These are phyloP conservation scores for Xylaria curta DNA, from an alignment of 495 filamentous ascomycete genomes.

Conservation along the genomic window DNA sequence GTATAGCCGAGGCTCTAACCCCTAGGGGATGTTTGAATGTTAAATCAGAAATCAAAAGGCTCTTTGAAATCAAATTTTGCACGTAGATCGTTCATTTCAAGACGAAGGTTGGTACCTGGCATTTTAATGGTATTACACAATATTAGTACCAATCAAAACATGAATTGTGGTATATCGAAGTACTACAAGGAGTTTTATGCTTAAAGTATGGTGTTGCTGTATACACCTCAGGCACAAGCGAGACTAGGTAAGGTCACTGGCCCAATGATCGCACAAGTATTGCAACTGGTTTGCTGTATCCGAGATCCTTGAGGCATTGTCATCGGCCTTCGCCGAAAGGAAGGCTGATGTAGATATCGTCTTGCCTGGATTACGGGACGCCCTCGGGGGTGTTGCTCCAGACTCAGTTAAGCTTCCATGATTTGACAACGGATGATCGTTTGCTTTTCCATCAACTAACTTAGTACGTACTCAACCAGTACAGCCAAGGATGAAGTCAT, in stretches of 20 bases:
- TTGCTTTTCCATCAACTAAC: background rate
- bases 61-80: background rate
- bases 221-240: background rate
- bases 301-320: background rate
- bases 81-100: background rate
- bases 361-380: constrained; percentile 8
- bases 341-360: constrained; percentile 12
- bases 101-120: background rate
- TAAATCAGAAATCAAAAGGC: background rate
- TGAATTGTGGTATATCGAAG: background rate
- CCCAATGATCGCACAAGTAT: background rate
- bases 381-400: background rate
- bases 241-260: background rate
- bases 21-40: background rate
- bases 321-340: constrained; percentile 19
- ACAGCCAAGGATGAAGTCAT: constrained; percentile 15
- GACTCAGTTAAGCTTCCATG: background rate
- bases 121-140: background rate
- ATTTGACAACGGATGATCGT: constrained; percentile 13
- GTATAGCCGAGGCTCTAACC: background rate
- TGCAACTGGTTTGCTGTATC: background rate
- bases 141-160: constrained; percentile 5
- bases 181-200: constrained; percentile 9
- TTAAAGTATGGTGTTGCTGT: constrained; percentile 8
- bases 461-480: background rate